These are phyloP conservation scores for Debaryomyces sp. DNA, from an alignment of 1,139 yeast species.

Conservation along the genomic window DNA sequence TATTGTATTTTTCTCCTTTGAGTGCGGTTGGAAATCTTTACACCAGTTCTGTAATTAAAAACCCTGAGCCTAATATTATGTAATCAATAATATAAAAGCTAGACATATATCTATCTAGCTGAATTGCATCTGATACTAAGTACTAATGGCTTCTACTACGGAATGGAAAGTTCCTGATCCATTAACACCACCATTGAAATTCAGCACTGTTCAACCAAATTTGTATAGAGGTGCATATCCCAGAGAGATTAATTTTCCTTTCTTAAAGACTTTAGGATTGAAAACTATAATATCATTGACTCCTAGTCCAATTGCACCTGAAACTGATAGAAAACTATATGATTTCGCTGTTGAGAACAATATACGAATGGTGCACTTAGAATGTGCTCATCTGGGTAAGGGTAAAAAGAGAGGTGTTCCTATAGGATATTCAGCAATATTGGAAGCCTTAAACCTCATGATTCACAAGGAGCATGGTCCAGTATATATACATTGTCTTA, in stretches of 20 bases:
- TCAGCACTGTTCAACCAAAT: slow-evolving; percentile 67
- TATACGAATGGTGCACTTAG: slow-evolving; percentile 63
- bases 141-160: slow-evolving; percentile 12
- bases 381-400: slow-evolving; percentile 67
- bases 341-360: slow-evolving; percentile 52
- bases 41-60: no score
- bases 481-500: slow-evolving; percentile 80
- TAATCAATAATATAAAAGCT: slow-evolving; percentile 1
- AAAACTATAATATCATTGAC: slow-evolving; percentile 79
- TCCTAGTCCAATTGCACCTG: slow-evolving; percentile 67
- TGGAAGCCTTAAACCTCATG: slow-evolving; percentile 60
- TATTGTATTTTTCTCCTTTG: no score
- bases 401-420: slow-evolving; percentile 83
- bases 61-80: no score
- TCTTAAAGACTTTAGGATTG: slow-evolving; percentile 65
- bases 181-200: slow-evolving; percentile 80
- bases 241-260: slow-evolving; percentile 70
- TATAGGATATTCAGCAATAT: slow-evolving; percentile 63
- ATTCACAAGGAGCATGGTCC: slow-evolving; percentile 67
- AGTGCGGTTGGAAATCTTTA: no score
- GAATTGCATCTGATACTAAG: background rate
- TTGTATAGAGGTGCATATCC: slow-evolving; percentile 89
- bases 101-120: background rate
- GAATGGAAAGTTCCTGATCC: slow-evolving; percentile 34
- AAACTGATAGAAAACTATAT: slow-evolving; percentile 52